phyloP scores from a whole-genome alignment of 1,139 yeast species.

The Yamadazyma pseudoaaseri region DNA sequence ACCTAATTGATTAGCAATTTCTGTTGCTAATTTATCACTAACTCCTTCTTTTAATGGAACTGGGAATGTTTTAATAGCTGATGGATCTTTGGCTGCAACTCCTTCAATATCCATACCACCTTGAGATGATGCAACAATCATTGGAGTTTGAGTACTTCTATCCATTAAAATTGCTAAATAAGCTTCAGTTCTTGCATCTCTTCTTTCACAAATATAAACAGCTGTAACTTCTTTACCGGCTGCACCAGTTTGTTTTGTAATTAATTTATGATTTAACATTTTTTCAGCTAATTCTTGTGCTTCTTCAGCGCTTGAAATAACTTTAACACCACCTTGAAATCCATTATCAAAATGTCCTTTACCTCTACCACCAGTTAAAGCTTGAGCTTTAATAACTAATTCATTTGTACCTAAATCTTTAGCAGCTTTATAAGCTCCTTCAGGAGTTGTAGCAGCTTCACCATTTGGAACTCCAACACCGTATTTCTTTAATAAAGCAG shows the following conservation, averaged over 20 bases:
- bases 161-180: conserved; percentile 94
- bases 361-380: conserved; percentile 99
- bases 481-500: conserved; percentile 75
- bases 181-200: conserved; percentile 91
- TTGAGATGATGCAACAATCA: conserved; percentile 93
- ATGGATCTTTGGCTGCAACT: conserved; percentile 90
- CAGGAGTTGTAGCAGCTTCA: conserved; percentile 84
- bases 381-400: conserved; percentile 96
- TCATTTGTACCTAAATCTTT: conserved; percentile 64
- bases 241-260: conserved; percentile 98
- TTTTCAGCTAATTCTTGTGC: conserved; percentile 83
- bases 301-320: conserved; percentile 82
- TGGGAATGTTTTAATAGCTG: conserved; percentile 87
- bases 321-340: conserved; percentile 93
- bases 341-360: conserved; percentile 97
- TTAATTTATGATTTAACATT: conserved; percentile 89
- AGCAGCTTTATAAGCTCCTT: conserved; percentile 84
- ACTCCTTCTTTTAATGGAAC: conserved; percentile 79
- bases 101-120: conserved; percentile 99
- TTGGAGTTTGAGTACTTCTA: conserved; percentile 85
- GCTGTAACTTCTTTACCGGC: conserved; percentile 97
- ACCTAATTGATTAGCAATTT: conserved; percentile 79
- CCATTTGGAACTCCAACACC: conserved; percentile 94
- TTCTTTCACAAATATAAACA: conserved; percentile 93
- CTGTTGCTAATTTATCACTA: conserved; percentile 70